Conservation (phyloP, 2,329 filamentous ascomycete species). For the Microcyclospora pomicola region DNA sequence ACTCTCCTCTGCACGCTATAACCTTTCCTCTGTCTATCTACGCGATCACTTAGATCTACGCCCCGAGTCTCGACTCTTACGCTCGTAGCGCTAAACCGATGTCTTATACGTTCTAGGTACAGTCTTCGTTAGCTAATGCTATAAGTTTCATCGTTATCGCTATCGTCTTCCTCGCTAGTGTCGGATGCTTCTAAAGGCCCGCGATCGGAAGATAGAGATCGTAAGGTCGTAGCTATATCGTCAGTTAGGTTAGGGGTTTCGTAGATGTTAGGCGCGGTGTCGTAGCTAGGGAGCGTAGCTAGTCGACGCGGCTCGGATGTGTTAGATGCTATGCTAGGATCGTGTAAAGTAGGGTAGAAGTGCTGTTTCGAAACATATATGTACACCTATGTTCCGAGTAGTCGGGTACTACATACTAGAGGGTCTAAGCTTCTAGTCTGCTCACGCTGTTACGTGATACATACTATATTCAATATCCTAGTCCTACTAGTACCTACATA, state of each 20-base stretch:
- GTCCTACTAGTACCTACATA: too few relatives aligned
- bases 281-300: conserved; percentile 26
- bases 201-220: conserved; percentile 3
- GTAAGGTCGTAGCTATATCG: conserved; percentile 61
- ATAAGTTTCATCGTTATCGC: conserved; percentile 43
- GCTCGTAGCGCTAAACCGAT: conserved; percentile 56
- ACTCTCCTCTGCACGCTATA: conserved; percentile 49
- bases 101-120: conserved; percentile 64
- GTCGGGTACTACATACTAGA: too few relatives aligned
- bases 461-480: too few relatives aligned
- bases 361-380: too few relatives aligned
- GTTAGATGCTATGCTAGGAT: too few relatives aligned
- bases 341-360: too few relatives aligned
- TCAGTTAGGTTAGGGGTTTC: conserved; percentile 89
- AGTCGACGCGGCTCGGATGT: conserved; percentile 8
- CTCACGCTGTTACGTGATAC: too few relatives aligned
- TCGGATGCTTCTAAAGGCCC: conserved; percentile 19
- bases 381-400: too few relatives aligned
- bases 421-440: too few relatives aligned
- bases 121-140: conserved; percentile 62
- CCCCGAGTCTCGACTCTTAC: conserved; percentile 57
- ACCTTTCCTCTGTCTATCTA: conserved; percentile 67
- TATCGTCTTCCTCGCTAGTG: conserved; percentile 11
- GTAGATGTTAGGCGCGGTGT: conserved; percentile 80
- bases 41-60: conserved; percentile 80